Percentiles rank a stretch among this genome's conserved stretches.
Evolutionary conservation across 148 eudicot species (phyloP).

Genomic region (Mesembryanthemum crystallinum): DNA sequence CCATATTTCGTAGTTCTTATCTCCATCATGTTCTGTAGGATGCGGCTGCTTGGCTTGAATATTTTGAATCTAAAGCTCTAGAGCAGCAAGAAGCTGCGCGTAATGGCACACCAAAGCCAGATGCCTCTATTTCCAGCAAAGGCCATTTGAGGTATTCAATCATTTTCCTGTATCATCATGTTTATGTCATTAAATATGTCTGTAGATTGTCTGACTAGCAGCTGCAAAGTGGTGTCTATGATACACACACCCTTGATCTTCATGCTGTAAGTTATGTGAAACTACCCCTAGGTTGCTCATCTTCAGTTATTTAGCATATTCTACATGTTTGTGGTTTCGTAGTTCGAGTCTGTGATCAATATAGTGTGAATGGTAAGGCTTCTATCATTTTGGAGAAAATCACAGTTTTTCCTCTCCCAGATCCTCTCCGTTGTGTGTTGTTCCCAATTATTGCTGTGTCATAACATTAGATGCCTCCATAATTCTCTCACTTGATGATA

Average conservation of each 20-base stretch:
- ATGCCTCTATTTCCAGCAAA: slow-evolving; percentile 96
- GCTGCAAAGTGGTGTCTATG: background rate
- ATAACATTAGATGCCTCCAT: too few species aligned
- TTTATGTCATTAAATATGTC: background rate
- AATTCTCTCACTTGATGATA: too few species aligned
- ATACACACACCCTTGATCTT: background rate
- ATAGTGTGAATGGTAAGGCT: background rate
- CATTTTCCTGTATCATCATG: background rate
- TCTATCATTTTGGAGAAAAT: background rate
- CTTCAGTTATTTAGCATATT: background rate
- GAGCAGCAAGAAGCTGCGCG: slow-evolving; percentile 99
- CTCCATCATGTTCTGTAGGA: slow-evolving; percentile 37
- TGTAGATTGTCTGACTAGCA: background rate
- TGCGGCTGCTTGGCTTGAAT: slow-evolving; percentile 99
- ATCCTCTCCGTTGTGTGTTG: too few species aligned
- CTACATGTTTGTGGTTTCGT: background rate
- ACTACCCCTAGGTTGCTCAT: background rate
- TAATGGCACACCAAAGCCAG: slow-evolving; percentile 92
- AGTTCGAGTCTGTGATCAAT: background rate
- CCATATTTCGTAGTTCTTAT: background rate
- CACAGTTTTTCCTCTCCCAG: too few species aligned
- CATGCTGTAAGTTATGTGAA: background rate
- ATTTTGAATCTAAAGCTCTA: slow-evolving; percentile 90
- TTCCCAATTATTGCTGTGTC: too few species aligned
- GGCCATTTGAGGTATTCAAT: slow-evolving; percentile 73